Percentiles rank a stretch among this genome's conserved stretches.
These are phyloP conservation scores for Boletus fagicola DNA, from an alignment of 768 basidiomycete genomes.

Conservation along the genomic window DNA sequence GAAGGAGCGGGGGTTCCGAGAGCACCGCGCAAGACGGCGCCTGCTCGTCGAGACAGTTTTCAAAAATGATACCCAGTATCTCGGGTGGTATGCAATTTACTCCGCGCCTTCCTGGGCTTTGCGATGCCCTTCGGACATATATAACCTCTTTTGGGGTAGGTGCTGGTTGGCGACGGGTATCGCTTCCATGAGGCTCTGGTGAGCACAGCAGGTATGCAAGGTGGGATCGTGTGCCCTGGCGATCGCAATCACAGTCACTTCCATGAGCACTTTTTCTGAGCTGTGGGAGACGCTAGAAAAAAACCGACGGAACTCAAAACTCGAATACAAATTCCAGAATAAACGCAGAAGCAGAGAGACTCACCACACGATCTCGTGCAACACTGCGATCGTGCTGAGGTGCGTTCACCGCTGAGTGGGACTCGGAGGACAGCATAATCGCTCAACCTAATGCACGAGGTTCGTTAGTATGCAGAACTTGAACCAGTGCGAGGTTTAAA, in stretches of 20 bases:
- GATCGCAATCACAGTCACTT: background rate
- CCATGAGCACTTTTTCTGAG: background rate
- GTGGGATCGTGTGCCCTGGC: background rate
- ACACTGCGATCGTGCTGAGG: background rate
- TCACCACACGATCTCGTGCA: constrained; percentile 12
- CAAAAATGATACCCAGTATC: constrained; percentile 38
- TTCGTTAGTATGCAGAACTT: background rate
- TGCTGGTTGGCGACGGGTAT: background rate
- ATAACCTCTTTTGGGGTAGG: background rate
- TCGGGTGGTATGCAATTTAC: constrained; percentile 30
- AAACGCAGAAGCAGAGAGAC: background rate
- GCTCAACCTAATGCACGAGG: background rate
- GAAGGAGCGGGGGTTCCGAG: constrained; percentile 23
- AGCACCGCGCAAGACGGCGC: background rate
- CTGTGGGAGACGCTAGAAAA: constrained; percentile 1
- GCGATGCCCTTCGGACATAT: background rate
- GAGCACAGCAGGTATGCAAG: background rate
- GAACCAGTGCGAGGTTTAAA: background rate
- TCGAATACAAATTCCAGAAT: background rate
- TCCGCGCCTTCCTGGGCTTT: background rate
- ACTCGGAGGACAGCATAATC: constrained; percentile 2
- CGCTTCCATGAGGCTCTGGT: background rate
- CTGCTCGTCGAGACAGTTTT: constrained; percentile 15
- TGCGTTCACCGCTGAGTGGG: background rate
- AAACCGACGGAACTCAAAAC: background rate